Percentiles rank a stretch among this genome's conserved stretches.
phyloP scores from a whole-genome alignment of 1,284 basidiomycete species.

The Cryptococcus jaspeensis region DNA sequence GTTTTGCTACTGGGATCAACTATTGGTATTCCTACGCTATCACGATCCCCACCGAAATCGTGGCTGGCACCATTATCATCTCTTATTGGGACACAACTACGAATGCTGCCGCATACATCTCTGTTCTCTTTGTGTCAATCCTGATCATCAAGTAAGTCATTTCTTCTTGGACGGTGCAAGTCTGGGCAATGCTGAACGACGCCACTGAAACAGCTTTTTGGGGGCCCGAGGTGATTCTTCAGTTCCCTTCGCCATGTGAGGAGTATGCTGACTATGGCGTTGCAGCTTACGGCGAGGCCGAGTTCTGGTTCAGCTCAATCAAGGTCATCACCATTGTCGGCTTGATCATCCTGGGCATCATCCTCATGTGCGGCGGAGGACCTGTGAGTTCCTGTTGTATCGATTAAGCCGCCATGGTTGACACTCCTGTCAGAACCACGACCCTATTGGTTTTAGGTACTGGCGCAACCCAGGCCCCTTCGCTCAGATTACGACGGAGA shows the following conservation, averaged over 20 bases:
- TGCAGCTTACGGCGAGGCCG: slow-evolving; percentile 39
- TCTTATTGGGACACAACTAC: slow-evolving; percentile 47
- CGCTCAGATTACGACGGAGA: slow-evolving; percentile 15
- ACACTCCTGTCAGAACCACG: slow-evolving; percentile 25
- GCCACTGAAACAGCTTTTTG: slow-evolving; percentile 27
- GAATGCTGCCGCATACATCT: slow-evolving; percentile 51
- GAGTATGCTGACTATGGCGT: slow-evolving; percentile 47
- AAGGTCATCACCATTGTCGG: slow-evolving; percentile 31
- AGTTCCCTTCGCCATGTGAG: slow-evolving; percentile 3
- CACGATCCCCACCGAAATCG: slow-evolving; percentile 30
- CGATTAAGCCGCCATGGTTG: background rate
- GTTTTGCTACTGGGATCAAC: slow-evolving; percentile 52
- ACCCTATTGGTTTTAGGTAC: slow-evolving; percentile 57
- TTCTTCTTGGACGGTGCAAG: no score
- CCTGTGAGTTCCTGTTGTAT: slow-evolving; percentile 41
- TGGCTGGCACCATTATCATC: slow-evolving; percentile 40
- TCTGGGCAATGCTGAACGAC: no score
- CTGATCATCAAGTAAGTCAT: slow-evolving; percentile 44
- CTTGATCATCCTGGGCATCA: slow-evolving; percentile 60
- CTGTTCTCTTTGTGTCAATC: slow-evolving; percentile 42
- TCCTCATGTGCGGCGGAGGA: slow-evolving; percentile 69
- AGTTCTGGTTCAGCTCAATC: slow-evolving; percentile 37
- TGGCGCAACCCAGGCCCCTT: slow-evolving; percentile 55
- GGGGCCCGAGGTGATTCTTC: slow-evolving; percentile 45
- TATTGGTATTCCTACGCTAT: slow-evolving; percentile 41